phyloP scores from a whole-genome alignment of 2,329 filamentous ascomycete genomes.

The Stenocarpella maydis region DNA sequence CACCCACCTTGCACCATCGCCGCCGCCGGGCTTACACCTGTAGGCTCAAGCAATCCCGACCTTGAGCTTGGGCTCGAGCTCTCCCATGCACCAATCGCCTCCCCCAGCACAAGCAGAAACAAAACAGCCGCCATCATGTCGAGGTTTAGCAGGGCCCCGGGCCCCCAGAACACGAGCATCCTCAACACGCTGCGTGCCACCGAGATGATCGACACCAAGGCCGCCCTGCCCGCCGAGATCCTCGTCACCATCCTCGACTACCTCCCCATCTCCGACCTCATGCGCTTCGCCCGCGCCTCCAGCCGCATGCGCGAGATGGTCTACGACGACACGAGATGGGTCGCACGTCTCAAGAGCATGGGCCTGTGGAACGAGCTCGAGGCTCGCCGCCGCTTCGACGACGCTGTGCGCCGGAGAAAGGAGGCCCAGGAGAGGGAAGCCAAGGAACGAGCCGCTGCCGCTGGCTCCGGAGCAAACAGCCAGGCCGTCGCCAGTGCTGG shows the following conservation, averaged over 20 bases:
- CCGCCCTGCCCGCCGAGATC: slow-evolving; percentile 90
- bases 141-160: slow-evolving; percentile 50
- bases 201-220: slow-evolving; percentile 80
- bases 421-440: slow-evolving; percentile 66
- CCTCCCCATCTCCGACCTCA: slow-evolving; percentile 83
- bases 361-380: slow-evolving; percentile 91
- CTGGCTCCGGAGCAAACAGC: slow-evolving; percentile 38
- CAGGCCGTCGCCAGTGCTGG: slow-evolving; percentile 36
- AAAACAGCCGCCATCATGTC: slow-evolving; percentile 47
- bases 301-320: slow-evolving; percentile 96
- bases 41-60: neutral
- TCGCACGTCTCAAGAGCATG: slow-evolving; percentile 84
- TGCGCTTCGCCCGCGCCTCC: slow-evolving; percentile 85
- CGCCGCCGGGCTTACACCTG: neutral
- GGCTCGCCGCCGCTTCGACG: slow-evolving; percentile 82
- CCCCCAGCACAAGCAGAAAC: neutral
- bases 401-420: slow-evolving; percentile 67
- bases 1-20: neutral
- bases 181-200: slow-evolving; percentile 81
- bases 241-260: slow-evolving; percentile 89
- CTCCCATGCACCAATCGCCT: neutral
- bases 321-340: slow-evolving; percentile 97
- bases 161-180: slow-evolving; percentile 60
- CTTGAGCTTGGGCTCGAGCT: neutral
- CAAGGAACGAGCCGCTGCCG: slow-evolving; percentile 43